These are phyloP conservation scores for Trichodelitschia bisporula DNA, from an alignment of 495 filamentous ascomycete species.

Conservation along the genomic window DNA sequence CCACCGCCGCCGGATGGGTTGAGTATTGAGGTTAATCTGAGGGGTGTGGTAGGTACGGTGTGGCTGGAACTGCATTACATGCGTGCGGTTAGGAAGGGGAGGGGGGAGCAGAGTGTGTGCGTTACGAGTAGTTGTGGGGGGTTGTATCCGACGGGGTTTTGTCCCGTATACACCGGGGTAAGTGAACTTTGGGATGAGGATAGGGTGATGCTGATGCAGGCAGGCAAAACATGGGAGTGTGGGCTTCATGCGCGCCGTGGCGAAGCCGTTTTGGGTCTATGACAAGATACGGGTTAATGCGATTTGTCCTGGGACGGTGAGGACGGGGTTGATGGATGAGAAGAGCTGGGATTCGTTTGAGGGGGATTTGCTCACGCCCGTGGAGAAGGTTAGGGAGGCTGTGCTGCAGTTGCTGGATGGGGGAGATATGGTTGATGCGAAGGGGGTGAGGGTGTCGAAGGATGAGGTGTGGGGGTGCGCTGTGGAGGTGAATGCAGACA, in stretches of 20 bases:
- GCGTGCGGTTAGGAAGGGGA: neutral
- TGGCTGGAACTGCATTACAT: neutral
- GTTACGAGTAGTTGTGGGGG: neutral
- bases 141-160: no score
- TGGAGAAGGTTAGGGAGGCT: neutral
- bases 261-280: neutral
- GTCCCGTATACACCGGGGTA: no score
- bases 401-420: neutral
- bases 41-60: neutral
- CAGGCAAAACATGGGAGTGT: neutral
- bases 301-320: neutral
- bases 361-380: neutral
- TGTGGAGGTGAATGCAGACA: neutral
- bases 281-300: neutral
- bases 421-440: no score
- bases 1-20: neutral
- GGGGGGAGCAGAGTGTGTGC: neutral
- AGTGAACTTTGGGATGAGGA: no score
- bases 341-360: neutral
- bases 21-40: neutral
- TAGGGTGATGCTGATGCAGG: no score
- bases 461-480: neutral
- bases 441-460: no score
- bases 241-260: neutral
- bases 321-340: neutral